These are phyloP conservation scores for Harringtonia aguacate DNA, from an alignment of 2,329 filamentous ascomycete genomes.

Conservation along the genomic window DNA sequence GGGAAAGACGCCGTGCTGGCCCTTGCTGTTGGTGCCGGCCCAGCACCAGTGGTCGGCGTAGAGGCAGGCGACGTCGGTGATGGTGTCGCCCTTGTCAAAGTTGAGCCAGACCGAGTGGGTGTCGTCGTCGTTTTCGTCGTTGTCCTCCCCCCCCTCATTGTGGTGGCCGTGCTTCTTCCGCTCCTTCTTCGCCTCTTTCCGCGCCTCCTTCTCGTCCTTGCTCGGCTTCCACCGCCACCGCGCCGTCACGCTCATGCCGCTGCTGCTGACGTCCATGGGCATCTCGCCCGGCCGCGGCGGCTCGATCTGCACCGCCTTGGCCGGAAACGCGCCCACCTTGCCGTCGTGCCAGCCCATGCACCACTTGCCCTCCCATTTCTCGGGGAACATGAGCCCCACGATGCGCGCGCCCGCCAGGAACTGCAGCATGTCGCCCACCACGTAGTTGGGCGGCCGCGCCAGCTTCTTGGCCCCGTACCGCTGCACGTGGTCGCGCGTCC, in stretches of 20 bases:
- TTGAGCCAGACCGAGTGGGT: conserved; percentile 37
- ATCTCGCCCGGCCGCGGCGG: conserved; percentile 34
- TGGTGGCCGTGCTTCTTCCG: neutral
- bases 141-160: too few relatives aligned
- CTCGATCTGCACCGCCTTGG: conserved; percentile 36
- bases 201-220: neutral
- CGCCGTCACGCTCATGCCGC: conserved; percentile 35
- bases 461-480: conserved; percentile 22
- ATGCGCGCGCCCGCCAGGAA: conserved; percentile 36
- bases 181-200: neutral
- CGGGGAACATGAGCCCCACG: conserved; percentile 39
- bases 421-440: conserved; percentile 22
- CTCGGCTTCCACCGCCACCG: conserved; percentile 40
- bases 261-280: conserved; percentile 32
- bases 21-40: conserved; percentile 23
- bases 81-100: conserved; percentile 56
- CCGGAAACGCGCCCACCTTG: conserved; percentile 35
- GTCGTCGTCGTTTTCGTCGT: conserved; percentile 12
- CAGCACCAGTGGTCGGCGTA: conserved; percentile 25
- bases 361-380: conserved; percentile 44
- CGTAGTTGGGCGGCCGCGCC: conserved; percentile 20
- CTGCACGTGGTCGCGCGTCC: conserved; percentile 22
- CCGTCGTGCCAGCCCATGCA: conserved; percentile 48
- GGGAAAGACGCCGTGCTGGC: conserved; percentile 23
- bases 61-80: conserved; percentile 47